Evolutionary conservation across 75 land plant genomes (phyloP).

Genomic region (Sequoiadendron giganteum): DNA sequence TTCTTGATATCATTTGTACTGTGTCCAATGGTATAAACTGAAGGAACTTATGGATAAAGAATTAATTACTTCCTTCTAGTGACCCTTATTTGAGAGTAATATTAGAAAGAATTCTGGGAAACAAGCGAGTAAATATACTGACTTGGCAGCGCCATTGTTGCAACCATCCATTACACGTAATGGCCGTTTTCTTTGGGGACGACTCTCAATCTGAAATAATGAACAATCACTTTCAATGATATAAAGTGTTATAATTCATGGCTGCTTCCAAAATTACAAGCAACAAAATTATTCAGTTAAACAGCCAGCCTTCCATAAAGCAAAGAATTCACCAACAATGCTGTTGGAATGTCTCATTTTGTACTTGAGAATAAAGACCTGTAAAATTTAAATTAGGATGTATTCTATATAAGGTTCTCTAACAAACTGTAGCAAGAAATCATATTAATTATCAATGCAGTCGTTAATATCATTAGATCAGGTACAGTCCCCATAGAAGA

Average conservation of each 20-base stretch:
- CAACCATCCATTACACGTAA: slow-evolving; percentile 51
- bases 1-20: neutral
- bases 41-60: neutral
- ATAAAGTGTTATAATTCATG: neutral
- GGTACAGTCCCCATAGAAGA: neutral
- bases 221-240: slow-evolving; percentile 5
- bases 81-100: neutral
- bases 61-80: neutral
- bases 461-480: neutral
- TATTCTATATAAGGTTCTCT: neutral
- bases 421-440: neutral
- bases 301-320: neutral
- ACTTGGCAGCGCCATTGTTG: slow-evolving; percentile 42
- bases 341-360: neutral
- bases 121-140: slow-evolving; percentile 11
- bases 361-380: neutral
- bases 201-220: slow-evolving; percentile 58
- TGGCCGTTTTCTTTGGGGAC: slow-evolving; percentile 53
- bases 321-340: neutral
- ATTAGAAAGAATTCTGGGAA: neutral
- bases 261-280: neutral
- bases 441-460: neutral
- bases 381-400: neutral
- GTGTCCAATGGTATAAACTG: neutral
- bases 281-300: neutral